Percentiles rank a stretch among this genome's conserved stretches.
Conservation (phyloP, 805 yeast species). For the Sporopachydermia lactativora region DNA sequence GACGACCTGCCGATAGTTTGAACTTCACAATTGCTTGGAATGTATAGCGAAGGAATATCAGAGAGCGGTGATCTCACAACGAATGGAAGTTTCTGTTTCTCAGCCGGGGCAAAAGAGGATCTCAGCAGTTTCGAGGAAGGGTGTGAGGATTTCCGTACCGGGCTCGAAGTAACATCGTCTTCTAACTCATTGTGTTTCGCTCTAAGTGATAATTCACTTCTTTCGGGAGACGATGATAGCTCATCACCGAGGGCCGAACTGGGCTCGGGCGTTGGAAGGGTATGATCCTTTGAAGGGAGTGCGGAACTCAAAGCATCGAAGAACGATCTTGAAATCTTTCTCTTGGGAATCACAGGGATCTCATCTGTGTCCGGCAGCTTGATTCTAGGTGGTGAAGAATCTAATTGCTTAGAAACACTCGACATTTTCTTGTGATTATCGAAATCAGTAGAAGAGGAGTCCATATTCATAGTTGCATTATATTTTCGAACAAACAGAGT, state of each 20-base stretch:
- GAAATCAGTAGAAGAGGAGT: too few relatives aligned
- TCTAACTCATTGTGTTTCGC: neutral
- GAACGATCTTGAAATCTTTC: constrained; percentile 7
- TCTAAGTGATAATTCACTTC: constrained; percentile 4
- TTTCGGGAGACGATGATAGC: constrained; percentile 22
- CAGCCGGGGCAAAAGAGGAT: neutral
- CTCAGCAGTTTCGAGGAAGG: neutral
- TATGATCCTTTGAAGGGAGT: constrained; percentile 9
- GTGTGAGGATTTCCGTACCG: neutral
- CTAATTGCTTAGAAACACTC: neutral
- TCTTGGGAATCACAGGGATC: constrained; percentile 3
- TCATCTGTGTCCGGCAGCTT: neutral
- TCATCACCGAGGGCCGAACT: constrained; percentile 36
- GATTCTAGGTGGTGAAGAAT: neutral
- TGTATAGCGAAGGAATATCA: constrained; percentile 23
- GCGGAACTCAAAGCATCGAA: constrained; percentile 12
- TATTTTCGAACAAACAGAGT: too few relatives aligned
- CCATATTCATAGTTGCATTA: too few relatives aligned
- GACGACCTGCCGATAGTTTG: constrained; percentile 59
- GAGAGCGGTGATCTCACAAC: constrained; percentile 22
- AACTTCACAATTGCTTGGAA: constrained; percentile 24
- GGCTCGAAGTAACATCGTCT: neutral
- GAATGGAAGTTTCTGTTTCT: constrained; percentile 3
- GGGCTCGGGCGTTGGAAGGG: constrained; percentile 64
- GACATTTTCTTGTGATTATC: neutral